These are phyloP conservation scores for Hypoxylon trugodes DNA, from an alignment of 495 filamentous ascomycete genomes.

Conservation along the genomic window DNA sequence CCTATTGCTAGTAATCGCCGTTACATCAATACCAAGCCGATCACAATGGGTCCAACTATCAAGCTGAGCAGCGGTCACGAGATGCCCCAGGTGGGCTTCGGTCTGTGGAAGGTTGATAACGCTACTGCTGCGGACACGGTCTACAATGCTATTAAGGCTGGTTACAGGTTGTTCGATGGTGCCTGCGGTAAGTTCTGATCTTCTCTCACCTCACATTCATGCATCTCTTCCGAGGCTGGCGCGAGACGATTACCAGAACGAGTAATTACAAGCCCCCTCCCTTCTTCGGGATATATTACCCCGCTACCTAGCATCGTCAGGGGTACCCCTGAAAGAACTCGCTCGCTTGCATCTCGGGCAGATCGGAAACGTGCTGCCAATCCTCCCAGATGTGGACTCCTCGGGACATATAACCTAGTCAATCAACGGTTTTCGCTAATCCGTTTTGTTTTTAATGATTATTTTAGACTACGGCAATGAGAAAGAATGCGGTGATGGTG, in stretches of 20 bases:
- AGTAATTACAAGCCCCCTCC: conserved; percentile 39
- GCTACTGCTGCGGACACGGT: conserved; percentile 79
- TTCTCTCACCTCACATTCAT: not conserved
- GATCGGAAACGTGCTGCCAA: conserved; percentile 21
- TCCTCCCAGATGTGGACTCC: conserved; percentile 12
- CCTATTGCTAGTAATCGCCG: conserved; percentile 4
- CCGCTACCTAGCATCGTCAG: conserved; percentile 36
- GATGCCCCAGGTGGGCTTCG: conserved; percentile 87
- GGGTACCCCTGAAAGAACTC: conserved; percentile 24
- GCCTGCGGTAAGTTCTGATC: conserved; percentile 71
- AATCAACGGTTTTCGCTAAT: conserved; percentile 25
- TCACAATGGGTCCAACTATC: conserved; percentile 64
- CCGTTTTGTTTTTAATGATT: conserved; percentile 14
- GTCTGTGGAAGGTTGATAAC: conserved; percentile 88
- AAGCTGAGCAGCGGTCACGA: conserved; percentile 83
- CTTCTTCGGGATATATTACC: conserved; percentile 36
- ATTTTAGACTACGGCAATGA: conserved; percentile 86
- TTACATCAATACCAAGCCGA: conserved; percentile 21
- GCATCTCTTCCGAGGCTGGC: not conserved
- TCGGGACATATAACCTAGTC: conserved; percentile 7
- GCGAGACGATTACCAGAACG: conserved; percentile 18
- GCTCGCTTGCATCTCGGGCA: not conserved
- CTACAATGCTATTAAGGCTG: conserved; percentile 88
- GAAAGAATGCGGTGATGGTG: conserved; percentile 80
- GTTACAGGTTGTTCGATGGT: conserved; percentile 87